These are phyloP conservation scores for Puccinia polysora DNA, from an alignment of 1,284 basidiomycete genomes.

Conservation along the genomic window DNA sequence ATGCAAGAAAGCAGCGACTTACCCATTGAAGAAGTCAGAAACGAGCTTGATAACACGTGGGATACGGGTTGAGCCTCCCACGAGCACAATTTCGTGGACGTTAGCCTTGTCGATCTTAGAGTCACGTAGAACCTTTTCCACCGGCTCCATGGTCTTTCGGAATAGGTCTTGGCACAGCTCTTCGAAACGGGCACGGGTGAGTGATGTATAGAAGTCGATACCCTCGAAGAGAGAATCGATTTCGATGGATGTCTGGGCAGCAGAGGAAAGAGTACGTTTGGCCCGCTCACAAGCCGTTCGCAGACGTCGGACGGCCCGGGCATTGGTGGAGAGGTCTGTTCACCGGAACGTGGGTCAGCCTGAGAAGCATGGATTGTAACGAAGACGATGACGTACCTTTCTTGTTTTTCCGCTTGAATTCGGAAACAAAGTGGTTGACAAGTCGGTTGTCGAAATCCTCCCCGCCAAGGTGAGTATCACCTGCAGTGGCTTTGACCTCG, in stretches of 20 bases:
- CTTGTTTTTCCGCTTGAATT: conserved; percentile 99
- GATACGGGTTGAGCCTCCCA: conserved; percentile 98
- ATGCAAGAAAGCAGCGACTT: neutral
- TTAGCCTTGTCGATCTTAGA: conserved; percentile 94
- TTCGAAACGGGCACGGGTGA: conserved; percentile 98
- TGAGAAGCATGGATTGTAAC: no score
- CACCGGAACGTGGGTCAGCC: conserved; percentile 44
- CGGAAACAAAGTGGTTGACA: conserved; percentile 95
- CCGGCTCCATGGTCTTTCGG: conserved; percentile 92
- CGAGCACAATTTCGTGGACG: conserved; percentile 94
- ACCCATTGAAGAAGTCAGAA: conserved; percentile 94
- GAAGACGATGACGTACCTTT: conserved; percentile 62
- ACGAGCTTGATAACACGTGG: conserved; percentile 96
- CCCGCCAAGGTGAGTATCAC: conserved; percentile 98
- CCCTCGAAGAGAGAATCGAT: conserved; percentile 98
- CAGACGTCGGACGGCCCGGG: conserved; percentile 93
- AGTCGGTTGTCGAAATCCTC: conserved; percentile 99
- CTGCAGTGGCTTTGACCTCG: conserved; percentile 97
- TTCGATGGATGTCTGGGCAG: conserved; percentile 92
- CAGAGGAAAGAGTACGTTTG: conserved; percentile 95
- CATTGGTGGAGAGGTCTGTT: conserved; percentile 78
- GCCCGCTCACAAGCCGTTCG: conserved; percentile 98
- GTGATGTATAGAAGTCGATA: conserved; percentile 95
- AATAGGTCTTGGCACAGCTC: conserved; percentile 96
- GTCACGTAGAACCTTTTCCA: conserved; percentile 97